These are phyloP conservation scores for Aspergillus sp. DNA, from an alignment of 2,329 filamentous ascomycete species.

Conservation along the genomic window DNA sequence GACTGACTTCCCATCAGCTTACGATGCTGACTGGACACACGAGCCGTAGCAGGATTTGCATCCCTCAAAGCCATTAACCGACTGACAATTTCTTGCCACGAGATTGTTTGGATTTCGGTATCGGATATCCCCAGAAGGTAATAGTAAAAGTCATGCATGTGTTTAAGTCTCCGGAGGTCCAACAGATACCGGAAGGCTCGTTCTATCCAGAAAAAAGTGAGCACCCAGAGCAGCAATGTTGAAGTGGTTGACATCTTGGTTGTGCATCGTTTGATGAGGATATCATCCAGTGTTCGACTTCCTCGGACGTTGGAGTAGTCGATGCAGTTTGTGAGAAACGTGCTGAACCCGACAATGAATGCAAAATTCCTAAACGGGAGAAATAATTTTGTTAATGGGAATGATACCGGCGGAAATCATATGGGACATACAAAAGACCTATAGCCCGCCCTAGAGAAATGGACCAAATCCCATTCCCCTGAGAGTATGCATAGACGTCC, in stretches of 20 bases:
- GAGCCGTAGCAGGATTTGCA: slow-evolving; percentile 74
- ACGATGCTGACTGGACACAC: slow-evolving; percentile 52
- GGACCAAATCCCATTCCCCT: slow-evolving; percentile 75
- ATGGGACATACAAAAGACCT: slow-evolving; percentile 60
- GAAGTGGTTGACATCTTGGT: slow-evolving; percentile 65
- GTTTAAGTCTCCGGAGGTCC: slow-evolving; percentile 64
- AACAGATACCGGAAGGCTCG: slow-evolving; percentile 67
- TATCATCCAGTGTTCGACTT: slow-evolving; percentile 55
- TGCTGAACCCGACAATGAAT: slow-evolving; percentile 76
- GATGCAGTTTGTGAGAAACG: slow-evolving; percentile 78
- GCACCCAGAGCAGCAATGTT: slow-evolving; percentile 75
- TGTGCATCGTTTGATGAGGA: slow-evolving; percentile 69
- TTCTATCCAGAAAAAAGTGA: slow-evolving; percentile 77
- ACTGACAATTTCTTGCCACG: slow-evolving; percentile 85
- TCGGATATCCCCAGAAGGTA: slow-evolving; percentile 76
- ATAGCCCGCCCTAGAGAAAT: slow-evolving; percentile 67
- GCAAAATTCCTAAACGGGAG: slow-evolving; percentile 56
- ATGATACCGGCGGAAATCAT: not conserved
- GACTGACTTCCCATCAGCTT: slow-evolving; percentile 72
- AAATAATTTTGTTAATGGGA: not conserved
- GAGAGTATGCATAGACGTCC: slow-evolving; percentile 80
- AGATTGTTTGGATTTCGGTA: slow-evolving; percentile 85
- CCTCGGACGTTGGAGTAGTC: slow-evolving; percentile 67
- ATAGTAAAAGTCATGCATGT: slow-evolving; percentile 80
- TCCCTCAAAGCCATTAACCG: slow-evolving; percentile 79